These are phyloP conservation scores for Thalassiosira livingstoniorum DNA, from an alignment of 352 stramenopile genomes.

Conservation along the genomic window DNA sequence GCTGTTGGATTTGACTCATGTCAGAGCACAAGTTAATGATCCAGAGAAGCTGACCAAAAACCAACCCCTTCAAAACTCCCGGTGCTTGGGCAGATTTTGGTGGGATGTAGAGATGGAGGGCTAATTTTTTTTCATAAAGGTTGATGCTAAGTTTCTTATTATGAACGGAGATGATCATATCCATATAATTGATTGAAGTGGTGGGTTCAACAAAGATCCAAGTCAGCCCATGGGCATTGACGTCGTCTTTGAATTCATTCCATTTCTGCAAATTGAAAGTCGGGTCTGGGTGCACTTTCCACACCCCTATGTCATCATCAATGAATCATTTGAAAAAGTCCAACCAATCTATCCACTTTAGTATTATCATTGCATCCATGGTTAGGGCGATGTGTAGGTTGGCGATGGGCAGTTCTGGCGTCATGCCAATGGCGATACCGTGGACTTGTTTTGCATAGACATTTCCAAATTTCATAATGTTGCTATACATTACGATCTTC, in stretches of 20 bases:
- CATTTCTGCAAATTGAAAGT: conserved; percentile 1
- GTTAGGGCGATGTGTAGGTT: conserved; percentile 19
- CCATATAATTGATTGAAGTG: neutral
- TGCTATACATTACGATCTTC: conserved; percentile 7
- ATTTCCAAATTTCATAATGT: conserved; percentile 7
- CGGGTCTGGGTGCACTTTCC: neutral
- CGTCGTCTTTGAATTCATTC: conserved; percentile 7
- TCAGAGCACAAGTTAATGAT: neutral
- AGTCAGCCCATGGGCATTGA: neutral
- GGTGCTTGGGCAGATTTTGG: neutral
- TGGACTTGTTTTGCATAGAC: conserved; percentile 15
- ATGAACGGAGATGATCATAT: neutral
- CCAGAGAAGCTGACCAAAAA: neutral
- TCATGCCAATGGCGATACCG: conserved; percentile 19
- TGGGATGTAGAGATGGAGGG: neutral
- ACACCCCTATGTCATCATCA: neutral
- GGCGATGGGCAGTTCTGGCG: neutral
- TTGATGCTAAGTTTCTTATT: neutral
- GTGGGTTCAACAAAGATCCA: neutral
- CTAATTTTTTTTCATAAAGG: neutral
- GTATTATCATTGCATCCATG: neutral
- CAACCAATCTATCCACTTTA: neutral
- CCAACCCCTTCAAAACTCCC: neutral
- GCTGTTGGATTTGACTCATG: neutral
- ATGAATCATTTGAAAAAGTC: neutral